A percentile compares a stretch with the other conserved stretches of the same genome.
These are phyloP conservation scores for Xylaria polymorpha DNA, from an alignment of 2,329 filamentous ascomycete genomes.

Conservation along the genomic window DNA sequence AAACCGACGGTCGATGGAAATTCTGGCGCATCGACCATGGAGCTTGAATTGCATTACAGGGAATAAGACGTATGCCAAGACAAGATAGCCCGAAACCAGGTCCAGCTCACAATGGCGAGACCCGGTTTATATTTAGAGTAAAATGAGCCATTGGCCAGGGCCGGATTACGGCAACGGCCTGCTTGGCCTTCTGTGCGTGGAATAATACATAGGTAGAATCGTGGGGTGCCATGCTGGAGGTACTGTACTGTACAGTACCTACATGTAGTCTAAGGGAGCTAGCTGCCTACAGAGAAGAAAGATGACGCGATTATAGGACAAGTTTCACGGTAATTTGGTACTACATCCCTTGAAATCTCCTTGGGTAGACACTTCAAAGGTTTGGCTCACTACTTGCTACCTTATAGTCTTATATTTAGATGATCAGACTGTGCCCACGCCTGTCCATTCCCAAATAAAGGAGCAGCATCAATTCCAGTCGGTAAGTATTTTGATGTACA, in stretches of 20 bases:
- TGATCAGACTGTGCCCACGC: not conserved
- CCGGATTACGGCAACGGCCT: slow-evolving; percentile 26
- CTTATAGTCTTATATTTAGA: not conserved
- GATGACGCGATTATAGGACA: not conserved
- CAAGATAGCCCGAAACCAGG: slow-evolving; percentile 19
- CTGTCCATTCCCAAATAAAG: not conserved
- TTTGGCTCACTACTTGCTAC: no score
- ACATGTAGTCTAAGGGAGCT: not conserved
- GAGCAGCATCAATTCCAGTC: not conserved
- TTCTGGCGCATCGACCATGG: slow-evolving; percentile 26
- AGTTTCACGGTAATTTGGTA: not conserved
- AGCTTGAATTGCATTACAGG: slow-evolving; percentile 39
- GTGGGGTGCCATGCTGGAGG: not conserved
- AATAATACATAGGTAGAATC: not conserved
- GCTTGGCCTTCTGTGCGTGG: not conserved
- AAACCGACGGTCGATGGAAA: slow-evolving; percentile 22
- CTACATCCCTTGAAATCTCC: not conserved
- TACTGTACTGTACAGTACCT: not conserved
- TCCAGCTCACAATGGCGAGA: slow-evolving; percentile 21
- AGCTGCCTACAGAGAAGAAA: no score
- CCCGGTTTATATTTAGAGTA: slow-evolving; percentile 33
- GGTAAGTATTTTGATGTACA: slow-evolving; percentile 11
- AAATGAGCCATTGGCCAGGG: slow-evolving; percentile 20
- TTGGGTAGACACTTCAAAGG: not conserved
- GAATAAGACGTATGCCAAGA: slow-evolving; percentile 47